Percentiles rank a stretch among this genome's conserved stretches.
phyloP scores from a whole-genome alignment of 164 flowering plant genomes.

The Aristolochia contorta region DNA sequence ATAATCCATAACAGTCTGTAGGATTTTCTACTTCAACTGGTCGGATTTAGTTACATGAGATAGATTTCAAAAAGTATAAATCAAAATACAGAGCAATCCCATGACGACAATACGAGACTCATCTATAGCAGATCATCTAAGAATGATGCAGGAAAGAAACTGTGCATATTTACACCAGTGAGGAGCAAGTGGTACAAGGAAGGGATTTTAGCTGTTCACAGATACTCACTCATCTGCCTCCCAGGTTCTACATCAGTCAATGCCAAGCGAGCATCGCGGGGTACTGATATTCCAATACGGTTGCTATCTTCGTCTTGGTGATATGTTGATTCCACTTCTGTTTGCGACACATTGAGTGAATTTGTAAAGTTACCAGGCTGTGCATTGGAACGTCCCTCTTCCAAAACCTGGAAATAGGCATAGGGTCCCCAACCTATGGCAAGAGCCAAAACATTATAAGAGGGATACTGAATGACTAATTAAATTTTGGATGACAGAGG shows the following conservation, averaged over 20 bases:
- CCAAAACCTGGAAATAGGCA: constrained; percentile 35
- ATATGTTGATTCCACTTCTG: constrained; percentile 29
- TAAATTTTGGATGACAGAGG: neutral
- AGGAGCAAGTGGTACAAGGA: neutral
- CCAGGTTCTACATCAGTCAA: constrained; percentile 26
- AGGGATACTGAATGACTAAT: too few species aligned
- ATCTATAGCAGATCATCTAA: too few species aligned
- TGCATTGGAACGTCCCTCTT: constrained; percentile 22
- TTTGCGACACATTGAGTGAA: constrained; percentile 13
- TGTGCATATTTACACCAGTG: too few species aligned
- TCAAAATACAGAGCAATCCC: too few species aligned
- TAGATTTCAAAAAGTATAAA: too few species aligned
- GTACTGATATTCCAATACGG: constrained; percentile 6
- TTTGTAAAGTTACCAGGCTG: constrained; percentile 17
- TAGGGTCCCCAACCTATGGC: constrained; percentile 33
- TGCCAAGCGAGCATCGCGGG: constrained; percentile 16
- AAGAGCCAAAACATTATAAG: constrained; percentile 14
- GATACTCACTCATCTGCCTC: constrained; percentile 10
- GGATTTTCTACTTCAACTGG: too few species aligned
- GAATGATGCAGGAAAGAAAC: too few species aligned
- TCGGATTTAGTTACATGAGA: too few species aligned
- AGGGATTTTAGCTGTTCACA: neutral
- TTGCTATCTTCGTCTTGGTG: constrained; percentile 13
- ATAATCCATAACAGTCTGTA: too few species aligned
- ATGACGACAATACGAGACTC: too few species aligned